A percentile compares a stretch with the other conserved stretches of the same genome.
phyloP scores from a whole-genome alignment of 352 stramenopile genomes.

The Phytopythium litorale region DNA sequence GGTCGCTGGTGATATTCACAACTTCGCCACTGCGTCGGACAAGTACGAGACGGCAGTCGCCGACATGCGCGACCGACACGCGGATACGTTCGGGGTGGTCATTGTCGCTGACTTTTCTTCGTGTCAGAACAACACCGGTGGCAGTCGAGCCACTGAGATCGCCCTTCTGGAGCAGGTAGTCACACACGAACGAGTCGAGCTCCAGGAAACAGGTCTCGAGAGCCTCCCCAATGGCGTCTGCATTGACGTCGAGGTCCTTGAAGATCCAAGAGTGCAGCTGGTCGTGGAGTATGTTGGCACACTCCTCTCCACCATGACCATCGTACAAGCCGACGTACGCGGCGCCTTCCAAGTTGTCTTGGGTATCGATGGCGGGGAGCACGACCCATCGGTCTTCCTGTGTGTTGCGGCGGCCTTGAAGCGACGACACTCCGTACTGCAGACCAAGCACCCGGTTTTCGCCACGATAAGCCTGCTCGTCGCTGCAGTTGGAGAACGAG shows the following conservation, averaged over 20 bases:
- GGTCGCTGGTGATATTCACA: slow-evolving; percentile 59
- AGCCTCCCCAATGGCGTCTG: slow-evolving; percentile 12
- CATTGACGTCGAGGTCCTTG: background rate
- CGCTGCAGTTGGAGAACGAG: slow-evolving; percentile 4
- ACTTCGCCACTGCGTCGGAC: slow-evolving; percentile 30
- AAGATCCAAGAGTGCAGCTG: slow-evolving; percentile 74
- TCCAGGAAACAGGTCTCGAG: slow-evolving; percentile 54
- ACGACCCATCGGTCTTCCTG: slow-evolving; percentile 76
- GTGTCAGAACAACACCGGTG: slow-evolving; percentile 49
- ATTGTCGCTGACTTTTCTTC: background rate
- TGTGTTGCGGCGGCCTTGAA: slow-evolving; percentile 63
- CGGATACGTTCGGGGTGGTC: background rate
- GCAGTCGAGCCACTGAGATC: slow-evolving; percentile 79
- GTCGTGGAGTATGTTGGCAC: slow-evolving; percentile 66
- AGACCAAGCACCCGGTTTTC: slow-evolving; percentile 32
- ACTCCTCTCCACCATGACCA: slow-evolving; percentile 75
- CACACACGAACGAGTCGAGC: slow-evolving; percentile 64
- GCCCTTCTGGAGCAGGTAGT: slow-evolving; percentile 66
- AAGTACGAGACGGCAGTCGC: slow-evolving; percentile 72
- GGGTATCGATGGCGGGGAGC: slow-evolving; percentile 28
- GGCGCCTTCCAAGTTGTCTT: slow-evolving; percentile 12
- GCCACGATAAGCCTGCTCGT: slow-evolving; percentile 35
- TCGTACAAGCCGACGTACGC: slow-evolving; percentile 82
- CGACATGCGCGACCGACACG: slow-evolving; percentile 50
- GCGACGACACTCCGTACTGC: slow-evolving; percentile 39